Evolutionary conservation across 345 rosid genomes (phyloP).

Genomic region (Camelina neglecta): DNA sequence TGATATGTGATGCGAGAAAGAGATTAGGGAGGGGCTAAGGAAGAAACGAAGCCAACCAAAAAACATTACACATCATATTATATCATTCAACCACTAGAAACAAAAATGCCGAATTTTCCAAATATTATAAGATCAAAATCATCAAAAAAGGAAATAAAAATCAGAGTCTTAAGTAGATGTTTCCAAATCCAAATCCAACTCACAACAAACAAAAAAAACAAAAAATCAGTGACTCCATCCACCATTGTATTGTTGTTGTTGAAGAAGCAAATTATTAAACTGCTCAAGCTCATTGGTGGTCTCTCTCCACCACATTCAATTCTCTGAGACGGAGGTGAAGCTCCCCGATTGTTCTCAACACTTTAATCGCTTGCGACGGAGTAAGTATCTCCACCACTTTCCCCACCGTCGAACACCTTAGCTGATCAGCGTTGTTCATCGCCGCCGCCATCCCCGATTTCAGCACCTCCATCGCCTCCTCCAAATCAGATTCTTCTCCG

Average conservation of each 20-base stretch:
- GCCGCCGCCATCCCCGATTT: conserved; percentile 37
- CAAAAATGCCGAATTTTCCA: background rate
- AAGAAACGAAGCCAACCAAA: background rate
- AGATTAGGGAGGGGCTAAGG: background rate
- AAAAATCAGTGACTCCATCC: conserved; percentile 4
- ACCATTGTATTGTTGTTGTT: background rate
- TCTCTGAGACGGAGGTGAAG: conserved; percentile 39
- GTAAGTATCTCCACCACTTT: conserved; percentile 44
- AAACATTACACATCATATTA: no score
- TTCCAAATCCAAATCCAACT: conserved; percentile 8
- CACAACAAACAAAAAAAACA: background rate
- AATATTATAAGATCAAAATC: background rate
- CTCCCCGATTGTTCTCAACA: conserved; percentile 37
- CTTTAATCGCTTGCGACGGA: conserved; percentile 39
- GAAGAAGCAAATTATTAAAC: background rate
- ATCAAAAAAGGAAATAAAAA: background rate
- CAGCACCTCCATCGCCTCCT: conserved; percentile 40
- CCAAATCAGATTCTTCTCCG: conserved; percentile 36
- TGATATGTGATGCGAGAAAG: background rate
- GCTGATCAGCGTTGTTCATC: conserved; percentile 42
- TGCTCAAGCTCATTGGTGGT: background rate
- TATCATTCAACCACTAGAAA: background rate
- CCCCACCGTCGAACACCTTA: conserved; percentile 44
- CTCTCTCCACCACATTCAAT: conserved; percentile 16
- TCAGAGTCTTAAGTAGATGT: background rate